Conservation (phyloP, 2,329 filamentous ascomycete genomes). For the Coleophoma eucalyptorum region DNA sequence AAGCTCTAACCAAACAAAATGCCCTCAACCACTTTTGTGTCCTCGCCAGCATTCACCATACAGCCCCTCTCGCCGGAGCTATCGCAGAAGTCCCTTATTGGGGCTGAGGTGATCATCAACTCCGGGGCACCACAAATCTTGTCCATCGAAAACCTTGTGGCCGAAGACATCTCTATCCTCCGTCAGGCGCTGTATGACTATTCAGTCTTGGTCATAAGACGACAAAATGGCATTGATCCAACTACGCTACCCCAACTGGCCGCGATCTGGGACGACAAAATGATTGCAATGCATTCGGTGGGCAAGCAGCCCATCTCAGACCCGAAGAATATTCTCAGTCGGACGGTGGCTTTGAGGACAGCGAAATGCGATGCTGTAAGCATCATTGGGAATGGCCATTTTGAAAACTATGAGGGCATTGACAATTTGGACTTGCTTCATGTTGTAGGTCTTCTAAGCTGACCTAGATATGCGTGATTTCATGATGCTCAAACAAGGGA, state of each 20-base stretch:
- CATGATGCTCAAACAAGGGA: background rate
- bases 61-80: background rate
- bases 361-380: background rate
- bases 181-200: conserved; percentile 10
- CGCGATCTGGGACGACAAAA: conserved; percentile 5
- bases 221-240: conserved; percentile 10
- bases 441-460: background rate
- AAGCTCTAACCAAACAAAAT: too few species aligned
- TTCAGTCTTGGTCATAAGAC: conserved; percentile 8
- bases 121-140: background rate
- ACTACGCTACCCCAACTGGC: conserved; percentile 3
- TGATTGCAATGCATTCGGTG: conserved; percentile 4
- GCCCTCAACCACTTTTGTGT: background rate
- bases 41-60: background rate
- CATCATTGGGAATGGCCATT: conserved; percentile 9
- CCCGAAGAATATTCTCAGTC: conserved; percentile 7
- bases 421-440: background rate
- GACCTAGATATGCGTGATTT: too few species aligned
- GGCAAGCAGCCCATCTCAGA: conserved; percentile 3
- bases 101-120: background rate
- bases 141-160: background rate
- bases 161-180: conserved; percentile 1
- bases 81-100: background rate
- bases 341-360: conserved; percentile 4
- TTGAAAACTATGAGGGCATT: conserved; percentile 7